Percentiles rank a stretch among this genome's conserved stretches.
These are phyloP conservation scores for Byssoonygena ceratinophila DNA, from an alignment of 2,329 filamentous ascomycete genomes.

Conservation along the genomic window DNA sequence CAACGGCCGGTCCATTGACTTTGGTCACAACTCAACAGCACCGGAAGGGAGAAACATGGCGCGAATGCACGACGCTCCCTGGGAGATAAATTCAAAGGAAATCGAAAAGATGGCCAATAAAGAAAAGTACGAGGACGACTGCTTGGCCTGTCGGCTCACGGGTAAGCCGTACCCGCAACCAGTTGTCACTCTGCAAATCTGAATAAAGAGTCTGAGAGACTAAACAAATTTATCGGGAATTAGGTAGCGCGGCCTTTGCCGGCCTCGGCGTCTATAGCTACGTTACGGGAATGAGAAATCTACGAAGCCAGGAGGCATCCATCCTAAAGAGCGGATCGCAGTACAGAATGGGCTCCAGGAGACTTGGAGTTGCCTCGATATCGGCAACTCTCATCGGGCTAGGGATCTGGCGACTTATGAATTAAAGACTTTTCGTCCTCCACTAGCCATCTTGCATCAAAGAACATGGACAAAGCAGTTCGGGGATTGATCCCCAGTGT, in stretches of 20 bases:
- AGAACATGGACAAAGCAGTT: too few species aligned
- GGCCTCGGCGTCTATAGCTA: slow-evolving; percentile 70
- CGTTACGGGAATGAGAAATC: slow-evolving; percentile 60
- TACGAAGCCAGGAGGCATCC: slow-evolving; percentile 50
- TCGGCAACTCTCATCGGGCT: slow-evolving; percentile 58
- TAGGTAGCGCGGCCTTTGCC: slow-evolving; percentile 56
- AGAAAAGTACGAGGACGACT: slow-evolving; percentile 46
- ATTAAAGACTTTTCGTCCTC: slow-evolving; percentile 9
- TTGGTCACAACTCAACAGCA: neutral
- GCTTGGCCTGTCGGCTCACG: slow-evolving; percentile 58
- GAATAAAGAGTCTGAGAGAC: neutral
- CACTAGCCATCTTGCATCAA: neutral
- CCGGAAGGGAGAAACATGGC: slow-evolving; percentile 7
- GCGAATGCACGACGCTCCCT: slow-evolving; percentile 38
- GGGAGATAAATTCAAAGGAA: slow-evolving; percentile 46
- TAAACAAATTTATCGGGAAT: neutral
- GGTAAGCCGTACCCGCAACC: slow-evolving; percentile 41
- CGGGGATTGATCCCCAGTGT: too few species aligned
- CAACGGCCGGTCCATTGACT: too few species aligned
- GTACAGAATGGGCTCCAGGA: slow-evolving; percentile 62
- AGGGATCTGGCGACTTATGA: slow-evolving; percentile 55
- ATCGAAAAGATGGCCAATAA: slow-evolving; percentile 47
- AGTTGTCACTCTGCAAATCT: neutral
- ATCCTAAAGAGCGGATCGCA: slow-evolving; percentile 60
- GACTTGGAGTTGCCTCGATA: slow-evolving; percentile 55